These are phyloP conservation scores for Rhynchospora pubera DNA, from an alignment of 176 grass and related monocot genomes.

Conservation along the genomic window DNA sequence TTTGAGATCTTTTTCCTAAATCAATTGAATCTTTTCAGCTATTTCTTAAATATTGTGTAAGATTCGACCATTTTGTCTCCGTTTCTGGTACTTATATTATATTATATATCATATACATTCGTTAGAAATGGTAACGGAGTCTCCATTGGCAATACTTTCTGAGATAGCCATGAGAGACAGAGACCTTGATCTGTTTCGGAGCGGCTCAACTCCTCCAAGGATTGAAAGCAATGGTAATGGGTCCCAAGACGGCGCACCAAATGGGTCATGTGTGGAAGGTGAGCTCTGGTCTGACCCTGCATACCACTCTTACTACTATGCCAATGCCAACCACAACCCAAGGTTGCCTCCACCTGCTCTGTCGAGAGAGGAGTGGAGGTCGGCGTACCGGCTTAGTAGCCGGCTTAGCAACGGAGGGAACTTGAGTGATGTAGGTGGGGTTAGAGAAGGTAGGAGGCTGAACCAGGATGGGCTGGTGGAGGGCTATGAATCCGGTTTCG, in stretches of 20 bases:
- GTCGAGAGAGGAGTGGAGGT: conserved; percentile 68
- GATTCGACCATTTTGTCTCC: background rate
- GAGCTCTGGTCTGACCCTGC: conserved; percentile 56
- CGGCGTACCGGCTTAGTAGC: conserved; percentile 35
- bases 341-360: conserved; percentile 56
- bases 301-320: conserved; percentile 61
- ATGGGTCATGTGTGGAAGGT: conserved; percentile 36
- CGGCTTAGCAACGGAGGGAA: conserved; percentile 17
- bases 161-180: conserved; percentile 37
- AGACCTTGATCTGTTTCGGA: conserved; percentile 63
- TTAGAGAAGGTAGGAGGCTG: conserved; percentile 41
- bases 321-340: conserved; percentile 69
- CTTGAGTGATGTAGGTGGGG: conserved; percentile 30
- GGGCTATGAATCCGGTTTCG: background rate
- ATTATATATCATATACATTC: no score
- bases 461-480: background rate
- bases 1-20: background rate
- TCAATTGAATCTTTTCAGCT: no score
- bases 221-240: conserved; percentile 32
- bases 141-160: conserved; percentile 34
- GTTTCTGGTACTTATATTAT: background rate
- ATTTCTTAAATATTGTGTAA: background rate
- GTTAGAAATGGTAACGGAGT: background rate
- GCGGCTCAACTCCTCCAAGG: conserved; percentile 64
- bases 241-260: conserved; percentile 23